Evolutionary conservation across 768 basidiomycete species (phyloP), one percentile per base, ranked within the genome.

Genomic region (Auricularia sp.): DNA sequence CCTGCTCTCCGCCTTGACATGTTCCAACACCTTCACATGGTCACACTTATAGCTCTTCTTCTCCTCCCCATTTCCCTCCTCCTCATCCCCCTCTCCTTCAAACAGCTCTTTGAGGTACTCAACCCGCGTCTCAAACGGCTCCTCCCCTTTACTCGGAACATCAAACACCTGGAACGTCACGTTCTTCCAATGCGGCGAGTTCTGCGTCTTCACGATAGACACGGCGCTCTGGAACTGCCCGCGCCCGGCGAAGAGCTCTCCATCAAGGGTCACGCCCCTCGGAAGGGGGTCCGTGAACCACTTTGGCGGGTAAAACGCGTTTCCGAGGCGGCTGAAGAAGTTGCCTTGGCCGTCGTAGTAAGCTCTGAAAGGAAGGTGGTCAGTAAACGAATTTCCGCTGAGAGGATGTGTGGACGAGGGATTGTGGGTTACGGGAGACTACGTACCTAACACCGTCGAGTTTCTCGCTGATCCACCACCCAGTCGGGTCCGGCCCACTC

Each of bases 381-480:
- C 16, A 34, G 29, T n/a, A n/a, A n/a, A n/a, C n/a, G n/a, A n/a
- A n/a, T n/a, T n/a, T n/a, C n/a, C n/a, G n/a, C n/a, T n/a, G n/a
- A n/a, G n/a, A n/a, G n/a, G n/a, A n/a, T n/a, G n/a, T n/a, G n/a
- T n/a, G n/a, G n/a, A n/a, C n/a, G n/a, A n/a, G n/a, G n/a, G n/a
- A n/a, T n/a, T n/a, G n/a, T n/a, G n/a, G n/a, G n/a, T n/a, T n/a
- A n/a, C n/a, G n/a, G n/a, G n/a, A n/a, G n/a, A n/a, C n/a, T 5
- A 66, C 78, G 18, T 66, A 84, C 83, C 84, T 74, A 43, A 85
- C 83, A 64, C 84, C 84, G 71, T 85, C 84, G 61, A 85, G 68
- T 69, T 85, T 84, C 67, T 85, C 84, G 3, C 81, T 83, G 35
- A 84, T 79, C 82, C 83, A 84, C 82, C 83, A 85, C 1, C 83